Evolutionary conservation across 352 stramenopile species (phyloP).

Genomic region (Salisapilia sapeloensis): DNA sequence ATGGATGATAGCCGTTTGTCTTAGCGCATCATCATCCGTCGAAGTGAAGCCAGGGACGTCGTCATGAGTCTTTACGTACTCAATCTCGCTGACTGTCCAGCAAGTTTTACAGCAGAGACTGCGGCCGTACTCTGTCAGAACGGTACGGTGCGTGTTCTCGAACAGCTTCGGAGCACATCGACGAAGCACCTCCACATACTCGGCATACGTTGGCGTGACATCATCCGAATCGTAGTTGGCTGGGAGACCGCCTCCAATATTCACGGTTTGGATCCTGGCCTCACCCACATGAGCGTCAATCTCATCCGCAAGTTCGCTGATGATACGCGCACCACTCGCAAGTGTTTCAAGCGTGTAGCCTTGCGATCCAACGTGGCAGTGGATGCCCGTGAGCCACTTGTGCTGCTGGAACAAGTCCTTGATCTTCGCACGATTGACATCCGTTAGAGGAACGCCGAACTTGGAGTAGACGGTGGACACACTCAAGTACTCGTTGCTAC

Average conservation of each 20-base stretch:
- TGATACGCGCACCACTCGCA: conserved; percentile 38
- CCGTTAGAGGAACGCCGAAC: conserved; percentile 76
- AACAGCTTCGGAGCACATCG: conserved; percentile 66
- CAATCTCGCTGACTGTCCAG: conserved; percentile 77
- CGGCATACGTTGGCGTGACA: conserved; percentile 49
- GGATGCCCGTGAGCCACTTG: conserved; percentile 76
- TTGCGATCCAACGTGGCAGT: conserved; percentile 80
- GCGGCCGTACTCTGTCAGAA: conserved; percentile 87
- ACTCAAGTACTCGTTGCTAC: conserved; percentile 74
- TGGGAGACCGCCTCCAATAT: conserved; percentile 84
- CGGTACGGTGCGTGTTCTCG: conserved; percentile 39
- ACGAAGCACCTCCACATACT: conserved; percentile 70
- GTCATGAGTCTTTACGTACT: conserved; percentile 77
- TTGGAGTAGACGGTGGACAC: conserved; percentile 84
- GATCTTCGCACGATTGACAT: conserved; percentile 30
- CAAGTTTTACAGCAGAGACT: conserved; percentile 74
- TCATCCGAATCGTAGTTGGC: conserved; percentile 77
- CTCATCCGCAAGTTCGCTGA: conserved; percentile 73
- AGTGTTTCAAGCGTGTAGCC: conserved; percentile 77
- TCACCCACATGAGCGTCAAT: conserved; percentile 48
- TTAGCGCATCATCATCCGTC: conserved; percentile 9
- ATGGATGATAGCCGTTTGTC: conserved; percentile 75
- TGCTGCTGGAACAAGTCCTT: conserved; percentile 63
- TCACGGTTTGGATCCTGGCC: conserved; percentile 67
- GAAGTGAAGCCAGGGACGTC: conserved; percentile 1